Base-by-base conservation (phyloP, 805 yeast genomes). In the Lipomyces chichibuensis region DNA sequence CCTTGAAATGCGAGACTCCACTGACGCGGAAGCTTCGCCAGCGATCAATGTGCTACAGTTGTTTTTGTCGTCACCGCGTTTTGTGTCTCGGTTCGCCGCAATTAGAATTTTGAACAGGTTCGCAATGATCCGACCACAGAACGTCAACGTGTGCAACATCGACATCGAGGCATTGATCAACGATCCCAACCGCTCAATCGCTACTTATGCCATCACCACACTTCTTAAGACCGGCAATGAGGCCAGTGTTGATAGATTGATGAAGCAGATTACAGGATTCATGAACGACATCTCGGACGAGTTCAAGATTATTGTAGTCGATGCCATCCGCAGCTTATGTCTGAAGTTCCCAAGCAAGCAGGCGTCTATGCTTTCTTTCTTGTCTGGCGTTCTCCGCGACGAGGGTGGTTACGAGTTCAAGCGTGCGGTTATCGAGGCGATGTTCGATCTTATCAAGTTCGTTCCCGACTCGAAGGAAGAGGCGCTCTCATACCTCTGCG, bases 171-270 rank as follows among this genome's bases (percentile, higher is more conserved):
- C 87, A 39, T 84, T 95, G 77, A 91, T 95, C 74, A 88, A 89
- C 76, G 98, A 94, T 78, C 77, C 93, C 32, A 92, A 91, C 80
- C 87, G 97, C 80, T 88, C 97, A 43, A 87, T 95, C 71, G 94
- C 98, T 14, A 95, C 99, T 17, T 94, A 92, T 79, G 98, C 99
- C 33, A 95, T 95, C 77, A 95, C 98, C 43, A 94, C 98, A 1
- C 83, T 95, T 75, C 85, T 95, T 78, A 95, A 94, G 81, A 94
- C 98, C 1, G 97, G 98, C 77, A 92, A 93, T 71, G 89, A 91
- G 69, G 92, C 91, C 68, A 85, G 86, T 72, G 97, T 95, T 65
- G 97, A 94, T 77, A 85, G 97, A 74, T 84, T 95, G 73, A 91
- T 95, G 79, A 84, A 88, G 70, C 93, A 92, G 64, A 92, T 95